phyloP scores from a whole-genome alignment of 495 filamentous ascomycete species.

The Penicillium goetzii region DNA sequence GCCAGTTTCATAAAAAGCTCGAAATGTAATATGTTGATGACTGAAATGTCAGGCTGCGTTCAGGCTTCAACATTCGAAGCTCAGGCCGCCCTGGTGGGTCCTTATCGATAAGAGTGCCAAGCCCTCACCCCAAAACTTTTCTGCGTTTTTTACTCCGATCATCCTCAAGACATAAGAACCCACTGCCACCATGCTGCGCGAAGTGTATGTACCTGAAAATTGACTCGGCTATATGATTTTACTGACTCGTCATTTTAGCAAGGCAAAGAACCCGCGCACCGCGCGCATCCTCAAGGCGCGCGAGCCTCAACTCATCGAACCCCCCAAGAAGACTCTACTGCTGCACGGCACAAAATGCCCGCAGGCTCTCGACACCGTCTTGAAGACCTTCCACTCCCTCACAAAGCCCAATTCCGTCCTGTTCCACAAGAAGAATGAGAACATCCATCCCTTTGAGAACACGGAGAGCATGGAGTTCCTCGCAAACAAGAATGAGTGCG shows the following conservation, averaged over 20 bases:
- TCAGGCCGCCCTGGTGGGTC: neutral
- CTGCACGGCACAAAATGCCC: slow-evolving; percentile 83
- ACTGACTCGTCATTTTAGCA: slow-evolving; percentile 51
- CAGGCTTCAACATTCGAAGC: slow-evolving; percentile 1
- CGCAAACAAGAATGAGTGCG: slow-evolving; percentile 91
- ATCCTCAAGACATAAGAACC: slow-evolving; percentile 19
- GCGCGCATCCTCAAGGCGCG: slow-evolving; percentile 90
- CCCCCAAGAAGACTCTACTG: slow-evolving; percentile 83
- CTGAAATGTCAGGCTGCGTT: neutral
- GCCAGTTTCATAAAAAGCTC: neutral
- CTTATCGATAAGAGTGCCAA: slow-evolving; percentile 41
- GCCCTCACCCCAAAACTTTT: slow-evolving; percentile 40
- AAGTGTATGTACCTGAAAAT: slow-evolving; percentile 39
- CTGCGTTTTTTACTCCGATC: slow-evolving; percentile 35
- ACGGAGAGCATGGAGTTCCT: slow-evolving; percentile 86
- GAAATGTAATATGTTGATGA: neutral
- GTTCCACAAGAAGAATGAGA: slow-evolving; percentile 91
- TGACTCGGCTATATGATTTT: neutral
- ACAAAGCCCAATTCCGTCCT: slow-evolving; percentile 78
- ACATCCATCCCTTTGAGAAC: slow-evolving; percentile 91
- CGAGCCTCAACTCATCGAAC: slow-evolving; percentile 85
- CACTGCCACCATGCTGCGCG: slow-evolving; percentile 36
- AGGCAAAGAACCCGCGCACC: slow-evolving; percentile 91
- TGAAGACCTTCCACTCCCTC: slow-evolving; percentile 80
- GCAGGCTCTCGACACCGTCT: slow-evolving; percentile 73